These are phyloP conservation scores for Guyanaporus albipodus DNA, from an alignment of 768 basidiomycete species.

Conservation along the genomic window DNA sequence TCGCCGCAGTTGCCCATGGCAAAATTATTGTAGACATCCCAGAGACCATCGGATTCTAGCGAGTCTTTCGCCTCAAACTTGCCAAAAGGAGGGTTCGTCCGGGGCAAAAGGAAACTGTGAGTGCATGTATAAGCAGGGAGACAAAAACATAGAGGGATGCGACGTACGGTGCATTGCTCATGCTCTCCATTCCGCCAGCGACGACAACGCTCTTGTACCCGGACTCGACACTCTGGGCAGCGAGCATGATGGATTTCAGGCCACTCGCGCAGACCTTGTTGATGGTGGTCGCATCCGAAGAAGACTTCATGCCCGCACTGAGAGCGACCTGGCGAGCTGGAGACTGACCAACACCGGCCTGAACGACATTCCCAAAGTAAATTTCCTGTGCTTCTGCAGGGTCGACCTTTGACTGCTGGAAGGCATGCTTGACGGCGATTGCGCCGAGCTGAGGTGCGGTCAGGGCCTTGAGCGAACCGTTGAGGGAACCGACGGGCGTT, in stretches of 20 bases:
- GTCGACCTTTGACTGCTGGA: slow-evolving; percentile 74
- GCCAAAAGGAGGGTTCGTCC: slow-evolving; percentile 80
- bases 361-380: slow-evolving; percentile 96
- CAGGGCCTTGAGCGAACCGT: slow-evolving; percentile 82
- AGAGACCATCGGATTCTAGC: slow-evolving; percentile 88
- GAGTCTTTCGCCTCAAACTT: slow-evolving; percentile 87
- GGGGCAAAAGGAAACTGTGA: slow-evolving; percentile 73
- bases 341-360: slow-evolving; percentile 95
- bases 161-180: slow-evolving; percentile 97
- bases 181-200: slow-evolving; percentile 98
- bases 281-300: slow-evolving; percentile 95
- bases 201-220: slow-evolving; percentile 85
- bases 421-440: slow-evolving; percentile 85
- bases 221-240: slow-evolving; percentile 82
- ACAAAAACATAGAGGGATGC: neutral
- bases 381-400: slow-evolving; percentile 88
- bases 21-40: slow-evolving; percentile 97
- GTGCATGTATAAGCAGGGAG: neutral
- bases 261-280: slow-evolving; percentile 99
- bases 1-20: slow-evolving; percentile 99
- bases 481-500: slow-evolving; percentile 91
- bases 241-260: slow-evolving; percentile 93
- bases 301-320: slow-evolving; percentile 72
- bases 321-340: slow-evolving; percentile 99
- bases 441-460: slow-evolving; percentile 90